These are phyloP conservation scores for Nakaseomyces bracarensis DNA, from an alignment of 1,139 yeast genomes.

Conservation along the genomic window DNA sequence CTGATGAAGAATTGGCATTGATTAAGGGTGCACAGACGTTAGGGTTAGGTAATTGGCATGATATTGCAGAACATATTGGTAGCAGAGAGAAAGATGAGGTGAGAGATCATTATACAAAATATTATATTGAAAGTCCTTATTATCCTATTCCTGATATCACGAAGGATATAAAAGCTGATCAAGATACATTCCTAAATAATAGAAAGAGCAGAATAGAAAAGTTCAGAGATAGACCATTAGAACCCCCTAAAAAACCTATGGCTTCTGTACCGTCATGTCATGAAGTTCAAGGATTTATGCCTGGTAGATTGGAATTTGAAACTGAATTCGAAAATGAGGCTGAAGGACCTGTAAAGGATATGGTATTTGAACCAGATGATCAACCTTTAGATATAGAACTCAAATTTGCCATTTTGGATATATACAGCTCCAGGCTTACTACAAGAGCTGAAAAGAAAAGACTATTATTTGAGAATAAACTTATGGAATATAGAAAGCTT, in stretches of 20 bases:
- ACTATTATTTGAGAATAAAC: constrained; percentile 60
- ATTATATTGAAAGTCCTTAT: constrained; percentile 57
- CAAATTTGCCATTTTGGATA: constrained; percentile 77
- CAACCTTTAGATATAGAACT: constrained; percentile 79
- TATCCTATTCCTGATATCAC: constrained; percentile 83
- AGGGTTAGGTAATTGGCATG: constrained; percentile 97
- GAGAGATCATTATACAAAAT: constrained; percentile 64
- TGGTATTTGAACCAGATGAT: constrained; percentile 92
- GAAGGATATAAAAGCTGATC: constrained; percentile 56
- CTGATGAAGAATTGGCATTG: constrained; percentile 85
- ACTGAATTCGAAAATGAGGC: constrained; percentile 96
- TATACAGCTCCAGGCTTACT: constrained; percentile 81
- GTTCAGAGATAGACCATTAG: constrained; percentile 58
- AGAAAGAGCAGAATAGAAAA: constrained; percentile 67
- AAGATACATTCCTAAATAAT: constrained; percentile 59
- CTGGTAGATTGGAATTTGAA: constrained; percentile 94
- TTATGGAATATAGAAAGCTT: constrained; percentile 71
- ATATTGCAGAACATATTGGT: constrained; percentile 89
- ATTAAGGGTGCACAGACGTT: constrained; percentile 86
- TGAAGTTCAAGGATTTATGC: constrained; percentile 97
- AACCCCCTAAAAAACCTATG: constrained; percentile 78
- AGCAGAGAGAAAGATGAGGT: constrained; percentile 89
- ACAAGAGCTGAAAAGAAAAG: constrained; percentile 91
- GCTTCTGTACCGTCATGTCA: constrained; percentile 95
- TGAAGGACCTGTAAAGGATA: constrained; percentile 85